Conservation (phyloP, 2,329 filamentous ascomycete genomes). For the Trichoderma semiorbis region DNA sequence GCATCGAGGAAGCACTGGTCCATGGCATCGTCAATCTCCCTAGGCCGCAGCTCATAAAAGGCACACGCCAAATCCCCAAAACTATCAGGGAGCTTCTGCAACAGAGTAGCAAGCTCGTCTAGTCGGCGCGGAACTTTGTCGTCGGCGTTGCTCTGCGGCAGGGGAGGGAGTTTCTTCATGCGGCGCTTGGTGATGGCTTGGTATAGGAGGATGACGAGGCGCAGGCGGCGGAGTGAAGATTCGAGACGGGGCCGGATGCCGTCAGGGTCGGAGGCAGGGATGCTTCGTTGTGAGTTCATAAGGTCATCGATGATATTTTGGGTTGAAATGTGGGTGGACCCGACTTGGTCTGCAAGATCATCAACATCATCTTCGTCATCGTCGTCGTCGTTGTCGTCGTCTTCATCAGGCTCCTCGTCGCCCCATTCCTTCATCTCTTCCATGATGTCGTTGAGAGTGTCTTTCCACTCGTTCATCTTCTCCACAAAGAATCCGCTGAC, state of each 20-base stretch:
- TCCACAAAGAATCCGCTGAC: constrained; percentile 66
- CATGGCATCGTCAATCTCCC: constrained; percentile 57
- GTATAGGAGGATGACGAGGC: constrained; percentile 66
- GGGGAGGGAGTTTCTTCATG: constrained; percentile 54
- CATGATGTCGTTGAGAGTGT: constrained; percentile 75
- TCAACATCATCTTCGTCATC: constrained; percentile 32
- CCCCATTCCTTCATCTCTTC: constrained; percentile 87
- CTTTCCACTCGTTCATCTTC: constrained; percentile 70
- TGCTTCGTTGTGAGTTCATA: constrained; percentile 59
- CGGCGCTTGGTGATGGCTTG: constrained; percentile 67
- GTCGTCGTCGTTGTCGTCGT: constrained; percentile 52
- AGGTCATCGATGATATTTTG: constrained; percentile 65
- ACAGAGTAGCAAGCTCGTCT: constrained; percentile 53
- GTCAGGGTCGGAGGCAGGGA: constrained; percentile 62
- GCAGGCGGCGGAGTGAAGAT: constrained; percentile 59
- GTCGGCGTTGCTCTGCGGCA: constrained; percentile 34
- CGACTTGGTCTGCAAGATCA: constrained; percentile 31
- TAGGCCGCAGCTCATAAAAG: constrained; percentile 67
- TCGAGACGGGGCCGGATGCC: constrained; percentile 64
- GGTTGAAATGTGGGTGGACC: constrained; percentile 34
- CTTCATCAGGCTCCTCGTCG: constrained; percentile 64
- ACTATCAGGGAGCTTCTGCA: constrained; percentile 61
- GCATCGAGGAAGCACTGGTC: constrained; percentile 59
- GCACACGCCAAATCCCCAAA: constrained; percentile 68
- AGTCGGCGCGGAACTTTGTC: constrained; percentile 39